Evolutionary conservation across 768 basidiomycete species (phyloP).

Genomic region (Galerina marginata): DNA sequence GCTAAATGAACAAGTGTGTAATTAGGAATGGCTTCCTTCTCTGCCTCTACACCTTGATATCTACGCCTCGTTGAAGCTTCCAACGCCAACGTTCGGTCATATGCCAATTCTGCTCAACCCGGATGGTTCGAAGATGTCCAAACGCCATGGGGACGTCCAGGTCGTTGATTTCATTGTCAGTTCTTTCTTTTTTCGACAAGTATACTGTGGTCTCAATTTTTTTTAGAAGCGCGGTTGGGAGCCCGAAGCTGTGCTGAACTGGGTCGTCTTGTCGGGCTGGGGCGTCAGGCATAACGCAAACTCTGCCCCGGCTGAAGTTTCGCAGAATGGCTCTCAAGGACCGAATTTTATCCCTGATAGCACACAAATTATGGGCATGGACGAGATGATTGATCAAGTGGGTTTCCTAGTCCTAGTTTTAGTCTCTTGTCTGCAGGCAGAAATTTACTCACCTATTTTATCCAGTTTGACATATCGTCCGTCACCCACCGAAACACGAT

Average conservation of each 20-base stretch:
- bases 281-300: constrained; percentile 55
- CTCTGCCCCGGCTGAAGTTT: not conserved
- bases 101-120: constrained; percentile 88
- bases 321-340: constrained; percentile 29
- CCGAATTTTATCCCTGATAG: constrained; percentile 59
- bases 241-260: constrained; percentile 86
- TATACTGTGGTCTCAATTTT: not conserved
- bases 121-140: constrained; percentile 94
- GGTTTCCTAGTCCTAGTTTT: constrained; percentile 12
- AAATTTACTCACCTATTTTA: not conserved
- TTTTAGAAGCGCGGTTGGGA: constrained; percentile 86
- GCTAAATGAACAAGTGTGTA: not conserved
- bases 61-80: constrained; percentile 76
- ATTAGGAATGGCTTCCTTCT: constrained; percentile 95
- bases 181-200: constrained; percentile 5
- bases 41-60: constrained; percentile 90
- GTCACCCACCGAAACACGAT: constrained; percentile 86
- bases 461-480: constrained; percentile 75
- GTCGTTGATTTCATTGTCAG: constrained; percentile 85
- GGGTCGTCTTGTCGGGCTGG: constrained; percentile 96
- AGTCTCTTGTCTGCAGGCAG: not conserved
- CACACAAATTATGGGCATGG: constrained; percentile 62
- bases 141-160: constrained; percentile 87
- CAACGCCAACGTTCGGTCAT: constrained; percentile 86
- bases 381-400: constrained; percentile 71